A percentile compares a stretch with the other conserved stretches of the same genome.
phyloP scores from a whole-genome alignment of 2,329 filamentous ascomycete species.

The Ophiostoma novo-ulmi region DNA sequence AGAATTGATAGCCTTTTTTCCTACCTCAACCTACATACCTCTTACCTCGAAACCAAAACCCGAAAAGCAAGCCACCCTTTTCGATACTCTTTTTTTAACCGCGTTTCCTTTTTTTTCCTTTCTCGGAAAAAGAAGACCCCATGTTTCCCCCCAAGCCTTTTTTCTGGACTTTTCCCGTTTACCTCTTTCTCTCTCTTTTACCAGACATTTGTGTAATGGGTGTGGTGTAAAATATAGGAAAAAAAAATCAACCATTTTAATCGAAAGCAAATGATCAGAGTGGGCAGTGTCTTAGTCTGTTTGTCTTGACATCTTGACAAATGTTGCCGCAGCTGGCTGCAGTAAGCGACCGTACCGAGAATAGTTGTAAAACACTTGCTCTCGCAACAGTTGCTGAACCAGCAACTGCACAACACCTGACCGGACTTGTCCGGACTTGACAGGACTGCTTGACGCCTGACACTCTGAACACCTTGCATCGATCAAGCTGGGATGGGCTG shows the following conservation, averaged over 20 bases:
- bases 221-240: conserved; percentile 23
- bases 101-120: conserved; percentile 15
- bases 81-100: conserved; percentile 11
- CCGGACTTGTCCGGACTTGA: not conserved
- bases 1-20: conserved; percentile 11
- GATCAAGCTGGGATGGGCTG: not conserved
- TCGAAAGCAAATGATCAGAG: conserved; percentile 14
- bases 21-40: not conserved
- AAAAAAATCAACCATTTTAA: conserved; percentile 17
- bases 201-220: conserved; percentile 18
- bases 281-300: not conserved
- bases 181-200: not conserved
- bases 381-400: conserved; percentile 3
- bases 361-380: not conserved
- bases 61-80: conserved; percentile 13
- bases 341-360: conserved; percentile 11
- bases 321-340: not conserved
- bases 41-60: not conserved
- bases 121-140: conserved; percentile 6
- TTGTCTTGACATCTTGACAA: not conserved
- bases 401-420: not conserved
- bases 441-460: not conserved
- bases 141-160: conserved; percentile 12
- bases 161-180: conserved; percentile 15
- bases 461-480: not conserved